A percentile compares a stretch with the other conserved stretches of the same genome.
Conservation (phyloP, 1,139 yeast genomes). For the Diutina ranongensis region DNA sequence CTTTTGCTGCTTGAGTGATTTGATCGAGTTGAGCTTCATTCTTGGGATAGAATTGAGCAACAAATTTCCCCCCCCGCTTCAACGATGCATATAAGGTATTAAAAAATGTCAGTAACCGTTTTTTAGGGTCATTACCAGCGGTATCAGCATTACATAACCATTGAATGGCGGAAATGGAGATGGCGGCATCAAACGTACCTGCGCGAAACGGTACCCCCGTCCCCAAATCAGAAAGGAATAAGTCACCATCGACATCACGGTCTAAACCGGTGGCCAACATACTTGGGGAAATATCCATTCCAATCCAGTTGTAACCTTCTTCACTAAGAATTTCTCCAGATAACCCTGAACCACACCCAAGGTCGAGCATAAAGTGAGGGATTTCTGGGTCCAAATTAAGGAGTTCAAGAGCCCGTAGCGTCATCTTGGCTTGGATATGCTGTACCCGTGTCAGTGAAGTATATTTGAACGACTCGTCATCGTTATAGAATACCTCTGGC, state of each 20-base stretch:
- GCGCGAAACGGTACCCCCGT: slow-evolving; percentile 91
- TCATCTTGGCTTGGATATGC: slow-evolving; percentile 96
- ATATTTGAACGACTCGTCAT: slow-evolving; percentile 77
- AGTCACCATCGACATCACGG: slow-evolving; percentile 87
- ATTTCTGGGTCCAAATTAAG: slow-evolving; percentile 53
- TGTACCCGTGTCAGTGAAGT: slow-evolving; percentile 93
- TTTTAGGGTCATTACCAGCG: slow-evolving; percentile 73
- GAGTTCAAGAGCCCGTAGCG: slow-evolving; percentile 82
- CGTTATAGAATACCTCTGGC: slow-evolving; percentile 92
- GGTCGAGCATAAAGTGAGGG: slow-evolving; percentile 70
- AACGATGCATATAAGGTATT: slow-evolving; percentile 78
- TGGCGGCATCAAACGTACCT: slow-evolving; percentile 95
- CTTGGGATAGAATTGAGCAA: slow-evolving; percentile 92
- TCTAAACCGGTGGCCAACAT: slow-evolving; percentile 94
- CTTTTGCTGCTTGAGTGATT: slow-evolving; percentile 75
- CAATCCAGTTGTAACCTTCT: slow-evolving; percentile 92
- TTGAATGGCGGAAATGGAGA: slow-evolving; percentile 89
- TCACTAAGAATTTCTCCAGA: slow-evolving; percentile 90
- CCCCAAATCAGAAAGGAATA: slow-evolving; percentile 88
- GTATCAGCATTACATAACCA: slow-evolving; percentile 98
- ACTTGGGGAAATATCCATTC: slow-evolving; percentile 92
- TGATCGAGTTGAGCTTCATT: slow-evolving; percentile 75
- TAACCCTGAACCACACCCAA: slow-evolving; percentile 96
- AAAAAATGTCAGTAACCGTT: slow-evolving; percentile 71
- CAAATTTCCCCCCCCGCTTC: slow-evolving; percentile 92